Percentiles rank a stretch among this genome's conserved stretches.
Conservation (phyloP, 768 basidiomycete genomes). For the Dacryopinax spathularia region DNA sequence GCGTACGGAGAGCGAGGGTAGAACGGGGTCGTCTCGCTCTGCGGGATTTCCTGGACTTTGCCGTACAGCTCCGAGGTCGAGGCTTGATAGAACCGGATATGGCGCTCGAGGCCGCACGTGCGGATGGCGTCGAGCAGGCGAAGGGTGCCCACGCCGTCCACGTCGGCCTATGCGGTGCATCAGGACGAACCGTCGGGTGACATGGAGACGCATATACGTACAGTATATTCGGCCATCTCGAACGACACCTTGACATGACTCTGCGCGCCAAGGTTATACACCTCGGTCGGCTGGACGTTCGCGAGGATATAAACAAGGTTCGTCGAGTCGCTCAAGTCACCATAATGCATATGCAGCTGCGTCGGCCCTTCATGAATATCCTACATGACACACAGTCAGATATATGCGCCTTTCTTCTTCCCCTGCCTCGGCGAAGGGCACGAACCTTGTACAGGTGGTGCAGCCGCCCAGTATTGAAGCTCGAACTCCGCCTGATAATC, state of each 20-base stretch:
- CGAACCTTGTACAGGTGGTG: conserved; percentile 66
- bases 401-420: too few species aligned
- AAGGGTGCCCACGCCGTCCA: conserved; percentile 88
- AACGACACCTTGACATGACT: conserved; percentile 99
- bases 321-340: conserved; percentile 89
- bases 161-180: conserved; percentile 44
- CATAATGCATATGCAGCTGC: conserved; percentile 77
- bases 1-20: conserved; percentile 97
- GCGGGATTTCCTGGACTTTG: conserved; percentile 89
- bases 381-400: conserved; percentile 7
- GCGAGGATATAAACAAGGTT: conserved; percentile 95
- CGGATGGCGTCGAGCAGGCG: conserved; percentile 91
- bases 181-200: background rate
- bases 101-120: conserved; percentile 85
- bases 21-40: conserved; percentile 92
- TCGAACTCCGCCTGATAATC: conserved; percentile 92
- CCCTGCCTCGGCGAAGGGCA: background rate
- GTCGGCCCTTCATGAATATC: conserved; percentile 79
- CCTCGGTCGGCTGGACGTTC: conserved; percentile 84
- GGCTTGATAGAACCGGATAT: conserved; percentile 92
- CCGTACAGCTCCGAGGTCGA: conserved; percentile 96
- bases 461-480: conserved; percentile 92
- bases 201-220: conserved; percentile 8
- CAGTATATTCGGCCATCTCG: conserved; percentile 97
- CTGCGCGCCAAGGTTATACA: conserved; percentile 96